Conservation (phyloP, 257 asterid genomes). For the Cruciata laevipes region DNA sequence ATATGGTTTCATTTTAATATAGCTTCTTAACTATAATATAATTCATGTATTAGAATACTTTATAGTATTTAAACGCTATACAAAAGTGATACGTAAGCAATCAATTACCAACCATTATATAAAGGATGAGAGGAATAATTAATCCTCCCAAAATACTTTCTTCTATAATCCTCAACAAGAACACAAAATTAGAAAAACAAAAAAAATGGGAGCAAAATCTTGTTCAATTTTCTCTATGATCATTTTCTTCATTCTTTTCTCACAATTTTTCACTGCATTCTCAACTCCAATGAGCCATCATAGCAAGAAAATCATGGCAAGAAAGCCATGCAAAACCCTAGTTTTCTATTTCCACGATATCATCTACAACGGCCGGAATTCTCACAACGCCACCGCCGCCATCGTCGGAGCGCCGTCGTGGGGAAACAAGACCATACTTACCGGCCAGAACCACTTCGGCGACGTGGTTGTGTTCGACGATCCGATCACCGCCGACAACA, state of each 20-base stretch:
- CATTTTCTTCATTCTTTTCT: constrained; percentile 14
- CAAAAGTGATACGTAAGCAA: background rate
- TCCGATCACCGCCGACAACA: constrained; percentile 35
- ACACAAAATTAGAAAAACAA: background rate
- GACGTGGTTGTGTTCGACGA: constrained; percentile 38
- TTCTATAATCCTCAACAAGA: background rate
- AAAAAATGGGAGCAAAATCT: constrained; percentile 14
- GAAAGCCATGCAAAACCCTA: constrained; percentile 26
- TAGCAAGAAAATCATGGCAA: constrained; percentile 6
- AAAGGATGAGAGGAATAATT: background rate
- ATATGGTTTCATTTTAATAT: too few relatives aligned
- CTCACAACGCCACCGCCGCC: constrained; percentile 30
- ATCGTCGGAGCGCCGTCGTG: constrained; percentile 31
- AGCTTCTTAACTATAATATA: too few relatives aligned
- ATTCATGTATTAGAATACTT: too few relatives aligned
- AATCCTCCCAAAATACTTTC: background rate
- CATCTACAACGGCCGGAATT: constrained; percentile 31
- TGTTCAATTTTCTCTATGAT: background rate
- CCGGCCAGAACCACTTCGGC: constrained; percentile 32
- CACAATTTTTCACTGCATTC: background rate
- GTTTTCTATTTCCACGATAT: constrained; percentile 34
- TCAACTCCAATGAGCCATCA: background rate
- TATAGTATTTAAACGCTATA: too few relatives aligned
- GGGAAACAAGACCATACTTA: constrained; percentile 30
- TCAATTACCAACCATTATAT: background rate